A percentile compares a stretch with the other conserved stretches of the same genome.
phyloP scores from a whole-genome alignment of 2,329 filamentous ascomycete species.

The Fusarium verticillioides region DNA sequence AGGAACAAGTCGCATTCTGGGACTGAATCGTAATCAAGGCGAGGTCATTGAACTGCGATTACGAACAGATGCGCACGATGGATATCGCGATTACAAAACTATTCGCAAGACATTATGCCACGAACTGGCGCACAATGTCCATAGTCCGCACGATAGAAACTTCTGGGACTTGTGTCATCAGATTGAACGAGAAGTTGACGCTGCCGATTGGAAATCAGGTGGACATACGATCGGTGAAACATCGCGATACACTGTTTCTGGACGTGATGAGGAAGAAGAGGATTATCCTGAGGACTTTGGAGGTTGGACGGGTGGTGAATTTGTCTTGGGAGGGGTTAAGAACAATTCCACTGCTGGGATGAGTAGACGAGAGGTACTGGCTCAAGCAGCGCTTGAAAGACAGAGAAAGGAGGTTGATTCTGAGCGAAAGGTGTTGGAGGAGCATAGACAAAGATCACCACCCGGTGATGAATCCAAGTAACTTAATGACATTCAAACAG shows the following conservation, averaged over 20 bases:
- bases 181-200: conserved; percentile 88
- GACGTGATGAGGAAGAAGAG: conserved; percentile 62
- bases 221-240: conserved; percentile 74
- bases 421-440: conserved; percentile 47
- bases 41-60: conserved; percentile 91
- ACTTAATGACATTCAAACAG: not conserved
- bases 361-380: conserved; percentile 78
- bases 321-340: conserved; percentile 71
- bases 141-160: conserved; percentile 81
- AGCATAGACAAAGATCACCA: conserved; percentile 42
- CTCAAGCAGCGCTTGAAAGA: conserved; percentile 57
- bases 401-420: conserved; percentile 49
- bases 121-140: conserved; percentile 93
- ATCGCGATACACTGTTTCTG: conserved; percentile 67
- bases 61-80: conserved; percentile 93
- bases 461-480: conserved; percentile 41
- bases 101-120: conserved; percentile 94
- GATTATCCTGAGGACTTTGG: conserved; percentile 68
- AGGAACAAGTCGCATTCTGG: conserved; percentile 78
- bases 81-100: conserved; percentile 91
- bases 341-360: conserved; percentile 61
- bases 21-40: conserved; percentile 86
- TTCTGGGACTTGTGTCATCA: conserved; percentile 92
- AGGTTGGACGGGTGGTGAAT: conserved; percentile 83
- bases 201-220: conserved; percentile 79